Conservation (phyloP, 768 basidiomycete genomes). For the Megacollybia marginata region DNA sequence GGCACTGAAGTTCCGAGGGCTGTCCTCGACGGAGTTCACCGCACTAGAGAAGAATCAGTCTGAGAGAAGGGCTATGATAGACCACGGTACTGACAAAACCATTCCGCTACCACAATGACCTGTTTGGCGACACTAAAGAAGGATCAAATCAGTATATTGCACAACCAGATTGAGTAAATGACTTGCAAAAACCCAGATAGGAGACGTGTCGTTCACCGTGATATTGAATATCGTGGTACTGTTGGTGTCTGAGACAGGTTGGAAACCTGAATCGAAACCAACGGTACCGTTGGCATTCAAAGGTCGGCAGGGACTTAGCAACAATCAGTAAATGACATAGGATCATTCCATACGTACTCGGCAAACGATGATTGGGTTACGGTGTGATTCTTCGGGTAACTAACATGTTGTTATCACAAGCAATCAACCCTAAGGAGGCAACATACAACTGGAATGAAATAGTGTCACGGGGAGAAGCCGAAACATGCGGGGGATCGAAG, state of each 20-base stretch:
- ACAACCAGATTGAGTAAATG: too few relatives aligned
- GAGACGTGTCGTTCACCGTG: too few relatives aligned
- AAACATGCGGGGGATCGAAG: conserved; percentile 43
- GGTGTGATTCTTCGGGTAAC: conserved; percentile 62
- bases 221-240: too few relatives aligned
- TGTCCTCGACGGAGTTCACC: conserved; percentile 42
- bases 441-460: conserved; percentile 53
- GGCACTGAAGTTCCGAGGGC: conserved; percentile 43
- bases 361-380: conserved; percentile 58
- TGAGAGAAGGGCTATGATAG: too few relatives aligned
- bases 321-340: too few relatives aligned
- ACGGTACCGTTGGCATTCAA: conserved; percentile 18
- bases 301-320: conserved; percentile 36
- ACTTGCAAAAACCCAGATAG: too few relatives aligned
- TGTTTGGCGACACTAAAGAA: too few relatives aligned
- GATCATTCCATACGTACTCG: conserved; percentile 12
- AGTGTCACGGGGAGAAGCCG: conserved; percentile 45
- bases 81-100: too few relatives aligned
- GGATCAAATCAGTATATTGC: too few relatives aligned
- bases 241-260: background rate
- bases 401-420: conserved; percentile 13
- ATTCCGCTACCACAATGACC: too few relatives aligned
- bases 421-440: background rate
- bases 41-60: too few relatives aligned
- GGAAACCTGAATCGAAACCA: conserved; percentile 52